phyloP scores from a whole-genome alignment of 305 asterid species.

The Salvia sclarea region DNA sequence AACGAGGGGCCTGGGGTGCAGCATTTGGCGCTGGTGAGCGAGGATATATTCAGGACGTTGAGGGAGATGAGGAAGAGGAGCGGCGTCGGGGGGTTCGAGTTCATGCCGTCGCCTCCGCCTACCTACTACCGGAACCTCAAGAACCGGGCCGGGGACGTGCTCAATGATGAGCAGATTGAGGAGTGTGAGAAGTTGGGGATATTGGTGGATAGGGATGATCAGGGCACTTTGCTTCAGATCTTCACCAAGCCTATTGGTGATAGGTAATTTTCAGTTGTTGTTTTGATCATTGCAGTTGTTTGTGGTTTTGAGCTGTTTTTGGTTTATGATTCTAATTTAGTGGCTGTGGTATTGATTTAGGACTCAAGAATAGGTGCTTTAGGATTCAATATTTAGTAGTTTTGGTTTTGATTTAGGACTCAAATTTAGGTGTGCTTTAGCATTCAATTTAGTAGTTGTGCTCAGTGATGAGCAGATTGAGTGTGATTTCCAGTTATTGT shows the following conservation, averaged over 20 bases:
- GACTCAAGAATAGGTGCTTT: not conserved
- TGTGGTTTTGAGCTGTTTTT: constrained; percentile 1
- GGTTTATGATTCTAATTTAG: not conserved
- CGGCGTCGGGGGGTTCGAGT: constrained; percentile 83
- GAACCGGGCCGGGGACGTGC: constrained; percentile 66
- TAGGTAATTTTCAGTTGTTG: constrained; percentile 48
- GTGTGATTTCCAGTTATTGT: too few relatives aligned
- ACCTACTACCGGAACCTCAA: constrained; percentile 76
- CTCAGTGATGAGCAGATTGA: too few relatives aligned
- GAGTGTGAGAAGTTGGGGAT: constrained; percentile 90
- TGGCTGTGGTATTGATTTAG: not conserved
- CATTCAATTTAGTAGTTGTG: too few relatives aligned
- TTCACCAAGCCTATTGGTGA: constrained; percentile 96
- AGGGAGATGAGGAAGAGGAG: constrained; percentile 91
- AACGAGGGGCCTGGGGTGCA: constrained; percentile 92
- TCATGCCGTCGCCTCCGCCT: constrained; percentile 88
- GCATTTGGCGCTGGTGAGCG: constrained; percentile 76
- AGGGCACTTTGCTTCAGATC: constrained; percentile 93
- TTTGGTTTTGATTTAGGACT: not conserved
- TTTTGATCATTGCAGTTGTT: not conserved
- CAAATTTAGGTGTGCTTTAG: not conserved
- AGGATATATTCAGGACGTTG: constrained; percentile 72
- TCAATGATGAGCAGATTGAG: constrained; percentile 70
- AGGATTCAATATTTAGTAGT: too few relatives aligned
- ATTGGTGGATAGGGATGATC: constrained; percentile 92